Percentiles rank a stretch among this genome's conserved stretches.
Conservation (phyloP, 805 yeast genomes). For the Cyberlindnera euphorbiae region DNA sequence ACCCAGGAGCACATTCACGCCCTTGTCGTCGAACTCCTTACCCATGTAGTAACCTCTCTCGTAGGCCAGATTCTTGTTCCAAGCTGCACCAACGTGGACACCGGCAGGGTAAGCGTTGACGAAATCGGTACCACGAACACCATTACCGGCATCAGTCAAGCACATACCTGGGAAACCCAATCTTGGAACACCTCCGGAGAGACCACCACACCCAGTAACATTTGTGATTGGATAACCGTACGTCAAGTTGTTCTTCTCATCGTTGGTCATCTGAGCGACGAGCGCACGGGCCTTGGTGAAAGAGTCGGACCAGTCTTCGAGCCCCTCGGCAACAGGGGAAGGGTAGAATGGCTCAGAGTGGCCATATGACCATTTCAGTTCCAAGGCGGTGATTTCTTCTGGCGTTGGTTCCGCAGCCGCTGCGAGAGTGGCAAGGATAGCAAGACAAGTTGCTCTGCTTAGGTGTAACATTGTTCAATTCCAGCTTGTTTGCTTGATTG, state of each 20-base stretch:
- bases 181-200: slow-evolving; percentile 7
- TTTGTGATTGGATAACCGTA: slow-evolving; percentile 2
- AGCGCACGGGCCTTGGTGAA: slow-evolving; percentile 2
- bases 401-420: not conserved
- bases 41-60: slow-evolving; percentile 8
- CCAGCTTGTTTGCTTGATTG: not conserved
- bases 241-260: slow-evolving; percentile 6
- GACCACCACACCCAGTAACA: slow-evolving; percentile 1
- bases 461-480: slow-evolving; percentile 1
- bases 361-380: slow-evolving; percentile 6
- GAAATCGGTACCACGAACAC: slow-evolving; percentile 8
- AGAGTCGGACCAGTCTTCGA: slow-evolving; percentile 6
- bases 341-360: slow-evolving; percentile 3
- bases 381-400: not conserved
- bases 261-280: slow-evolving; percentile 8
- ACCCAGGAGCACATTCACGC: slow-evolving; percentile 5
- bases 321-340: slow-evolving; percentile 3
- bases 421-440: slow-evolving; percentile 1
- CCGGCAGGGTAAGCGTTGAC: slow-evolving; percentile 7
- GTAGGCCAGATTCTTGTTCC: slow-evolving; percentile 4
- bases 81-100: slow-evolving; percentile 6
- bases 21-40: slow-evolving; percentile 5
- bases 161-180: slow-evolving; percentile 7
- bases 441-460: slow-evolving; percentile 3
- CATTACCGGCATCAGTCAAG: slow-evolving; percentile 6